These are phyloP conservation scores for Starmerella geochares DNA, from an alignment of 805 yeast genomes.

Conservation along the genomic window DNA sequence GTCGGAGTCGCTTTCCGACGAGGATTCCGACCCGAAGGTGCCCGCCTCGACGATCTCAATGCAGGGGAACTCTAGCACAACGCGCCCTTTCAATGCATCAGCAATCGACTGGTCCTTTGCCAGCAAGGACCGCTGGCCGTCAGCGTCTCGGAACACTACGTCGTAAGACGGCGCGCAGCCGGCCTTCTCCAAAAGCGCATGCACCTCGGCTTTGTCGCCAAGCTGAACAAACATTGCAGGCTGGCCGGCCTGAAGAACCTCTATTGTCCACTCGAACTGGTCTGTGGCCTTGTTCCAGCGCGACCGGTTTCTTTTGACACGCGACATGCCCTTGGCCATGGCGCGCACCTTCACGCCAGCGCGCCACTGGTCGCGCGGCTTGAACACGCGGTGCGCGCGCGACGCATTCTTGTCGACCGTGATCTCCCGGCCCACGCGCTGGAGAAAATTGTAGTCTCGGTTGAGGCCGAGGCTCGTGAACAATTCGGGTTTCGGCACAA, in stretches of 20 bases:
- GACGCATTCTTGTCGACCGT: constrained; percentile 47
- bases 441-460: constrained; percentile 72
- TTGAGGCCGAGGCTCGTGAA: constrained; percentile 43
- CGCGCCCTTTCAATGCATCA: constrained; percentile 43
- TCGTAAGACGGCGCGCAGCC: constrained; percentile 4
- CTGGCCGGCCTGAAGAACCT: constrained; percentile 32
- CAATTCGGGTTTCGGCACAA: constrained; percentile 42
- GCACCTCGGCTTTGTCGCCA: constrained; percentile 19
- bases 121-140: constrained; percentile 15
- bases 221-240: constrained; percentile 15
- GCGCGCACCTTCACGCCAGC: constrained; percentile 58
- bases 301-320: constrained; percentile 53
- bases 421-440: constrained; percentile 48
- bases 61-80: constrained; percentile 72
- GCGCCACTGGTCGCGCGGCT: constrained; percentile 36
- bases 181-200: constrained; percentile 2
- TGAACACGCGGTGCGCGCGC: constrained; percentile 23
- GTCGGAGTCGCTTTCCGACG: constrained; percentile 11
- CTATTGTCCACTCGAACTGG: constrained; percentile 68
- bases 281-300: constrained; percentile 57
- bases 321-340: constrained; percentile 65
- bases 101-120: constrained; percentile 33
- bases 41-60: constrained; percentile 29
- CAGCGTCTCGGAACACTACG: constrained; percentile 23
- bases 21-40: neutral